These are phyloP conservation scores for Trichoderma sp. DNA, from an alignment of 2,329 filamentous ascomycete species.

Conservation along the genomic window DNA sequence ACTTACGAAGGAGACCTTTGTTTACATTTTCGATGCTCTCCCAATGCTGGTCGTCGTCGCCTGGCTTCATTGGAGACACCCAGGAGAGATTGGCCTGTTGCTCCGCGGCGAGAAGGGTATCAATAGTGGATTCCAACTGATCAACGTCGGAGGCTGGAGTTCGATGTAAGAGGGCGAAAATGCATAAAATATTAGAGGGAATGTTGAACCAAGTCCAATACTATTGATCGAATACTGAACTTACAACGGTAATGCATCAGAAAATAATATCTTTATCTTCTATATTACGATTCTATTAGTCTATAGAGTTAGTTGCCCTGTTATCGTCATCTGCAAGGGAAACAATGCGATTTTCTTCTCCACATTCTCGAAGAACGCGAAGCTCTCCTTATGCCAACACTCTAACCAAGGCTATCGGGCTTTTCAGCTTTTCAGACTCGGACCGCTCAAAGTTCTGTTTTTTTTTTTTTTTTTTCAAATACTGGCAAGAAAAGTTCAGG, in stretches of 20 bases:
- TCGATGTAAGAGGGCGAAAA: not conserved
- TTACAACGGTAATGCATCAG: not conserved
- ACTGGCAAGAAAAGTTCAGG: not conserved
- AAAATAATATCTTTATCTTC: not conserved
- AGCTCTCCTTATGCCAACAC: not conserved
- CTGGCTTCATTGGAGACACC: constrained; percentile 25
- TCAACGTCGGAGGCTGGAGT: not conserved
- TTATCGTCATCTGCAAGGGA: not conserved
- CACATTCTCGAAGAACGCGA: not conserved
- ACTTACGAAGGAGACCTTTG: constrained; percentile 39
- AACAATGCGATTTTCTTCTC: not conserved
- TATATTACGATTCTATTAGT: not conserved
- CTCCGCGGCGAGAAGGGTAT: not conserved
- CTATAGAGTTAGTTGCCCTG: not conserved
- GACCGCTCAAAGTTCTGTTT: not conserved
- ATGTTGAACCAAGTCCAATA: not conserved
- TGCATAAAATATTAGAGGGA: not conserved
- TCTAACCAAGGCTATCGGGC: no score
- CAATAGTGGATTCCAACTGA: not conserved
- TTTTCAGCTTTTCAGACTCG: no score
- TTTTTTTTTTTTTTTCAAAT: not conserved
- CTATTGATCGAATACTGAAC: not conserved
- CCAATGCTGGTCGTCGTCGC: constrained; percentile 26
- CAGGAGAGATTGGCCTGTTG: constrained; percentile 42
- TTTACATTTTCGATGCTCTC: constrained; percentile 43